Evolutionary conservation across 106 monocot genomes (phyloP).

Genomic region (Dendrobium huoshanense): DNA sequence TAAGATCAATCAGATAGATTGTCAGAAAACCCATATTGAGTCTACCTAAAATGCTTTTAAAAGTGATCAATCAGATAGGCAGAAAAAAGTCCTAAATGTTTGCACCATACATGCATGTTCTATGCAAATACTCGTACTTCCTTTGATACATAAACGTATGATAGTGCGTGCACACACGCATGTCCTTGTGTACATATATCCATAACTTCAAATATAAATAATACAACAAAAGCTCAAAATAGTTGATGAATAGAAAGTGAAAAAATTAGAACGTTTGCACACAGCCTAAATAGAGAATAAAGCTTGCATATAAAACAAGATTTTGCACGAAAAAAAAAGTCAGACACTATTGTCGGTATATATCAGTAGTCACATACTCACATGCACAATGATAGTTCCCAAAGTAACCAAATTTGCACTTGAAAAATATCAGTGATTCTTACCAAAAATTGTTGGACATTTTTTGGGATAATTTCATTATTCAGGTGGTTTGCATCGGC

Average conservation of each 20-base stretch:
- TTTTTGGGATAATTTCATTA: conserved; percentile 70
- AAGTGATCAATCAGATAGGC: neutral
- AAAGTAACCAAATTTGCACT: neutral
- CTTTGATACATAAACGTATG: neutral
- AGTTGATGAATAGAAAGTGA: neutral
- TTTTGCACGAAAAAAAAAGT: neutral
- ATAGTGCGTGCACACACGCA: too few species aligned
- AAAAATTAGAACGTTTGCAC: neutral
- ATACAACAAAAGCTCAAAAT: neutral
- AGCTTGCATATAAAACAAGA: neutral
- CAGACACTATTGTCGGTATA: neutral
- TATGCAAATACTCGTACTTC: neutral
- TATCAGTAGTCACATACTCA: neutral
- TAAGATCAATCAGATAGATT: neutral
- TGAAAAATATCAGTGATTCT: conserved; percentile 8
- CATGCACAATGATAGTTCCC: neutral
- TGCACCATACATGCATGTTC: neutral
- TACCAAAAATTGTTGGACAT: conserved; percentile 84
- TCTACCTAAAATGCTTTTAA: neutral
- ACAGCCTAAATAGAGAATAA: neutral
- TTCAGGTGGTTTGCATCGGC: conserved; percentile 49
- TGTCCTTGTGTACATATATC: neutral
- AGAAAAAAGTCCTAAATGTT: neutral
- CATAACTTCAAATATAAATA: conserved; percentile 1
- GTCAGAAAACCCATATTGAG: neutral